Percentiles rank a stretch among this genome's conserved stretches.
Evolutionary conservation across 768 basidiomycete species (phyloP).

Genomic region (Phaeotremella fagi): DNA sequence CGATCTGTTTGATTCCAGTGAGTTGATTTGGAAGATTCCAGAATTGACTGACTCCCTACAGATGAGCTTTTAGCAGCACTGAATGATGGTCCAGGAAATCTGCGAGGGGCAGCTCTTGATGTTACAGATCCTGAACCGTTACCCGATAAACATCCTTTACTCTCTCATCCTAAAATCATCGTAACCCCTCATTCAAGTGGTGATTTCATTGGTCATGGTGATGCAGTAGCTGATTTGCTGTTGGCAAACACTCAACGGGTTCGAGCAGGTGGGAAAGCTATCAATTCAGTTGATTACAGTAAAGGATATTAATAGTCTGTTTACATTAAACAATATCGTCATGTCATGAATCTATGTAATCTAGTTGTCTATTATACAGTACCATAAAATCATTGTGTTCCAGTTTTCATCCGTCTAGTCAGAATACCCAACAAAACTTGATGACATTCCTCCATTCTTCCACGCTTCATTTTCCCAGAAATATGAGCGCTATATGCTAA

Average conservation of each 20-base stretch:
- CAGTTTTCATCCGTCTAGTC: not conserved
- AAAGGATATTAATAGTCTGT: conserved; percentile 32
- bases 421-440: conserved; percentile 1
- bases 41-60: too few species aligned
- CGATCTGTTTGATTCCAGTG: conserved; percentile 43
- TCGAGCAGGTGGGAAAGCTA: conserved; percentile 11
- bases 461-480: conserved; percentile 2
- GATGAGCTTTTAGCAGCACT: conserved; percentile 27
- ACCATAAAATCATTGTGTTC: too few species aligned
- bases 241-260: conserved; percentile 33
- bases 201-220: conserved; percentile 38
- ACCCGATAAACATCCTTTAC: conserved; percentile 23
- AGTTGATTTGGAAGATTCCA: conserved; percentile 8
- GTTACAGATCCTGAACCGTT: conserved; percentile 48
- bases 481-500: conserved; percentile 1
- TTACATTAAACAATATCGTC: too few species aligned
- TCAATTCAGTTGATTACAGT: conserved; percentile 34
- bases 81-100: conserved; percentile 16
- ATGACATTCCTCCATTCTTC: conserved; percentile 5
- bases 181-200: conserved; percentile 49
- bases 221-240: conserved; percentile 39
- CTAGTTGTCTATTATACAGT: too few species aligned
- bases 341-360: too few species aligned
- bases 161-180: conserved; percentile 20
- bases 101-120: conserved; percentile 39